These are phyloP conservation scores for Coffea eugenioides DNA, from an alignment of 257 asterid genomes.

Conservation along the genomic window DNA sequence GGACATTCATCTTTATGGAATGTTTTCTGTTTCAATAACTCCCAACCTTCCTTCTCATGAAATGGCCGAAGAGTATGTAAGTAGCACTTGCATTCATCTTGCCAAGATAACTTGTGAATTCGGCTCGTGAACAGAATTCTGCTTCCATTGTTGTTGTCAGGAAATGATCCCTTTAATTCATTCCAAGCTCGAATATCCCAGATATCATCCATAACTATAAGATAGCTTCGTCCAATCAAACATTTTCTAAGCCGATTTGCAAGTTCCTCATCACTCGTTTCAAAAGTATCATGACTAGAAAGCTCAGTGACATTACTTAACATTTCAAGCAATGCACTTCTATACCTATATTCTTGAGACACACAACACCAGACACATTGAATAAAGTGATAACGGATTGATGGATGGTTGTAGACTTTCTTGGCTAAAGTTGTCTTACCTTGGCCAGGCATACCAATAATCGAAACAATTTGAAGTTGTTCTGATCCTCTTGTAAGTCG, in stretches of 20 bases:
- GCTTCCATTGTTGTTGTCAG: constrained; percentile 19
- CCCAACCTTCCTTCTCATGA: constrained; percentile 17
- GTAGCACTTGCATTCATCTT: neutral
- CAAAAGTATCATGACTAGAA: neutral
- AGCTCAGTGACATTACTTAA: neutral
- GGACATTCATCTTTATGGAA: constrained; percentile 12
- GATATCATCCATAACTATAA: constrained; percentile 35
- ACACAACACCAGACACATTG: constrained; percentile 21
- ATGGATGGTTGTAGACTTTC: constrained; percentile 11
- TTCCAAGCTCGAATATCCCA: constrained; percentile 24
- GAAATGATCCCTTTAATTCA: constrained; percentile 5
- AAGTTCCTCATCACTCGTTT: constrained; percentile 3
- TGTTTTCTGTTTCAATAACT: constrained; percentile 8
- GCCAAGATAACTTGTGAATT: neutral
- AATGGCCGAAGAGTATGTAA: constrained; percentile 13
- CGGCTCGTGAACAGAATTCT: constrained; percentile 31
- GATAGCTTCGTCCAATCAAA: constrained; percentile 23
- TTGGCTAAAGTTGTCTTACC: constrained; percentile 37
- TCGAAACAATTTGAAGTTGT: neutral
- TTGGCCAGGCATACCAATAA: constrained; percentile 1
- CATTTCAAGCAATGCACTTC: constrained; percentile 8
- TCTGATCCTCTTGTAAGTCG: neutral
- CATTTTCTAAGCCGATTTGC: neutral
- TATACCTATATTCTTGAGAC: constrained; percentile 5
- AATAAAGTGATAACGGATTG: constrained; percentile 9